phyloP scores from a whole-genome alignment of 1,284 basidiomycete genomes.

The Ustilago tritici region DNA sequence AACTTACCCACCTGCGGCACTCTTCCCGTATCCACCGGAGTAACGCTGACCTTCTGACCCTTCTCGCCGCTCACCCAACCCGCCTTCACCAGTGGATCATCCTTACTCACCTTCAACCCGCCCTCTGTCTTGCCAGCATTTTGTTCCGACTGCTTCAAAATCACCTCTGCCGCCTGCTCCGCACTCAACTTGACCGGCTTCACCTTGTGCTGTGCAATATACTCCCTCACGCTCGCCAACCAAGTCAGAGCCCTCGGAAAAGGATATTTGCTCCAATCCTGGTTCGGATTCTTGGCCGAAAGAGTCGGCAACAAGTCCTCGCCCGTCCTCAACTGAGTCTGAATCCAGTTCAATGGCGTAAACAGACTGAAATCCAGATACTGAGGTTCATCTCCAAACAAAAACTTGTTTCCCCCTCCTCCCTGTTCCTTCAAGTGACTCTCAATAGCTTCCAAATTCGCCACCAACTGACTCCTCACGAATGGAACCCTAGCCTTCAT shows the following conservation, averaged over 20 bases:
- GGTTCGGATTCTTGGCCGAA: conserved; percentile 10
- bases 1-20: conserved; percentile 43
- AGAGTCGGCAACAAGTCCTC: conserved; percentile 38
- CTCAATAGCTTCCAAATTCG: conserved; percentile 37
- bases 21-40: conserved; percentile 42
- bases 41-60: conserved; percentile 41
- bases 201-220: conserved; percentile 23
- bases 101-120: conserved; percentile 11
- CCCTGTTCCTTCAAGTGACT: conserved; percentile 14
- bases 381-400: conserved; percentile 28
- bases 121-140: conserved; percentile 1
- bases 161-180: conserved; percentile 28
- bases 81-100: conserved; percentile 43
- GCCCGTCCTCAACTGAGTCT: conserved; percentile 41
- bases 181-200: conserved; percentile 28
- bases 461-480: conserved; percentile 28
- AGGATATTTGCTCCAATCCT: conserved; percentile 32
- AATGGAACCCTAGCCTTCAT: conserved; percentile 35
- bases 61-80: conserved; percentile 44
- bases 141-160: conserved; percentile 18
- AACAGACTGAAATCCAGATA: conserved; percentile 44
- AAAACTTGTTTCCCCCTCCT: conserved; percentile 5
- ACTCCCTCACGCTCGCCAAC: conserved; percentile 25
- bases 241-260: conserved; percentile 35
- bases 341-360: conserved; percentile 46